Percentiles rank a stretch among this genome's conserved stretches.
Conservation (phyloP, 192 early-diverging fungal genomes). For the Coemansia pectinata region DNA sequence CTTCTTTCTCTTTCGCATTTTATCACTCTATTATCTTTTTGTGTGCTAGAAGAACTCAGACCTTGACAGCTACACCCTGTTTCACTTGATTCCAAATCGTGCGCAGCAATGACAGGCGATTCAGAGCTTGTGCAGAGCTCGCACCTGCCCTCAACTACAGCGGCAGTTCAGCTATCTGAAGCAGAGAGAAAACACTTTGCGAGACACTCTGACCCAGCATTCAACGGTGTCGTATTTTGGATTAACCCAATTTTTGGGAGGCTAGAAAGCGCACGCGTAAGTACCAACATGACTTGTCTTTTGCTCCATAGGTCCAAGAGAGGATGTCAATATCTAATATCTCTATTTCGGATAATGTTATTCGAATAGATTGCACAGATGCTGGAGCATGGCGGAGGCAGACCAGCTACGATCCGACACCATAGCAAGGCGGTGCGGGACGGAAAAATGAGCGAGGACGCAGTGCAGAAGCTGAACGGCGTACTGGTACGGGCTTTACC, state of each 20-base stretch:
- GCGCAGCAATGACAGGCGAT: constrained; percentile 8
- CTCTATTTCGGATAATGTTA: not conserved
- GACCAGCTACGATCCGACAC: constrained; percentile 27
- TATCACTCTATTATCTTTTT: not conserved
- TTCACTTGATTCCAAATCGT: not conserved
- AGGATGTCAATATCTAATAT: not conserved
- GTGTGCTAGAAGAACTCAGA: not conserved
- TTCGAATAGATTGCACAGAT: constrained; percentile 30
- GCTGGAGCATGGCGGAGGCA: constrained; percentile 32
- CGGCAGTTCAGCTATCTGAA: constrained; percentile 10
- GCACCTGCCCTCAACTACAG: not conserved
- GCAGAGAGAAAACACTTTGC: constrained; percentile 40
- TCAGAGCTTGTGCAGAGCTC: not conserved
- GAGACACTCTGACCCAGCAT: constrained; percentile 25
- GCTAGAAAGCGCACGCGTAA: constrained; percentile 27
- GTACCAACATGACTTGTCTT: not conserved
- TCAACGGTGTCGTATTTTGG: constrained; percentile 47
- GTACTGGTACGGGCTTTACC: constrained; percentile 37
- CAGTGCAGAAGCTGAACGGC: constrained; percentile 31
- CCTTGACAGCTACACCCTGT: not conserved
- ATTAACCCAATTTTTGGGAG: constrained; percentile 31
- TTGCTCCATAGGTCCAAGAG: not conserved
- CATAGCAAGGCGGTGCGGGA: constrained; percentile 7
- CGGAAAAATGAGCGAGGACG: not conserved
- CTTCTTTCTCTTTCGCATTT: not conserved